Percentiles rank a stretch among this genome's conserved stretches.
These are phyloP conservation scores for Talaromyces thailandensis DNA, from an alignment of 495 filamentous ascomycete genomes.

Conservation along the genomic window DNA sequence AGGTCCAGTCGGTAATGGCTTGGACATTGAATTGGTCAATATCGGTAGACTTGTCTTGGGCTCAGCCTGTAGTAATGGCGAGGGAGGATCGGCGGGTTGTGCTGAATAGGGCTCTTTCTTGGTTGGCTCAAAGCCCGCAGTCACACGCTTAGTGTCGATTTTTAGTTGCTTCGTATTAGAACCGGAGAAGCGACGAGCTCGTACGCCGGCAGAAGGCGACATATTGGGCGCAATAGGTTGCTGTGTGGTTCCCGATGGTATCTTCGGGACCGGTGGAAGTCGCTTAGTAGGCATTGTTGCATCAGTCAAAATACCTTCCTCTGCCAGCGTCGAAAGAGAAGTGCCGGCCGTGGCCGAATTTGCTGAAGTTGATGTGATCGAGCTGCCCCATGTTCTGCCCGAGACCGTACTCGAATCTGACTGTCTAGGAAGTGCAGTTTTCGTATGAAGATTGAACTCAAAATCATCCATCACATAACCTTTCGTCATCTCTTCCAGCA, in stretches of 20 bases:
- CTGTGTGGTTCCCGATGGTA: conserved; percentile 15
- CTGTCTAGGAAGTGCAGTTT: conserved; percentile 73
- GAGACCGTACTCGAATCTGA: conserved; percentile 83
- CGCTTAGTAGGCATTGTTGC: conserved; percentile 18
- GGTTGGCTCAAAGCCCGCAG: conserved; percentile 28
- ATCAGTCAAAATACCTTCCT: conserved; percentile 40
- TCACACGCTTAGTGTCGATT: conserved; percentile 66
- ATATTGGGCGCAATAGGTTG: conserved; percentile 20
- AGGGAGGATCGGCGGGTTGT: conserved; percentile 13
- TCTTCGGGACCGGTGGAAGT: conserved; percentile 15
- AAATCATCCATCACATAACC: conserved; percentile 86
- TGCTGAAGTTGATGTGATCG: conserved; percentile 67
- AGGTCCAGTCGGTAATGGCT: background rate
- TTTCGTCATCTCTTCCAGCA: conserved; percentile 87
- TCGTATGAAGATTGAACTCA: conserved; percentile 64
- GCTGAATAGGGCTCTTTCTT: conserved; percentile 31
- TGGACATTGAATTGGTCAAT: conserved; percentile 3
- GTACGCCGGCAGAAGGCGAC: conserved; percentile 45
- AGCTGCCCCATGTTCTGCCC: conserved; percentile 81
- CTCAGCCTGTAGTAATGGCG: conserved; percentile 23
- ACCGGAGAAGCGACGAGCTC: conserved; percentile 73
- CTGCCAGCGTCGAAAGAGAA: conserved; percentile 67
- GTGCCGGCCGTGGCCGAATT: conserved; percentile 67
- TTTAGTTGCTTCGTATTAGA: conserved; percentile 72
- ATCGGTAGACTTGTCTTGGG: conserved; percentile 14